Conservation (phyloP, 2,329 filamentous ascomycete genomes). For the Trichocomaceae sp. region DNA sequence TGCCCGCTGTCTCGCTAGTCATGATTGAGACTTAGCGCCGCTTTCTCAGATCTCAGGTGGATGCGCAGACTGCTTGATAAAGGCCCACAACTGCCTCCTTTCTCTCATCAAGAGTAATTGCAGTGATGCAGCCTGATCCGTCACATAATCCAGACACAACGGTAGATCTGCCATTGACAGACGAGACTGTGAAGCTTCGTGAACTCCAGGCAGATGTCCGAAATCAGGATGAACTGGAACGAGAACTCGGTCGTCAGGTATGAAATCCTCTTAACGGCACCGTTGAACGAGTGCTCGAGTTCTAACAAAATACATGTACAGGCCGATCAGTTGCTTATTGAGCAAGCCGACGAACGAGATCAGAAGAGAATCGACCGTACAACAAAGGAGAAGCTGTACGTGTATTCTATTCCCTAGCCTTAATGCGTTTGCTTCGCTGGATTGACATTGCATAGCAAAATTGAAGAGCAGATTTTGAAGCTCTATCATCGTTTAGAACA, state of each 20-base stretch:
- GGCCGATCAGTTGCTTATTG: slow-evolving; percentile 54
- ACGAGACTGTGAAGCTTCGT: slow-evolving; percentile 56
- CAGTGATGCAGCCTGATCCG: neutral
- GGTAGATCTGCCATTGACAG: neutral
- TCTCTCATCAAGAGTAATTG: neutral
- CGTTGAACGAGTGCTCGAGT: neutral
- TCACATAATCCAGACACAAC: neutral
- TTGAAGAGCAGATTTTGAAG: slow-evolving; percentile 59
- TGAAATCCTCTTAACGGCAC: neutral
- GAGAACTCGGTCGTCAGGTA: slow-evolving; percentile 65
- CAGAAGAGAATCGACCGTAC: slow-evolving; percentile 57
- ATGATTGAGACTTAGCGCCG: neutral
- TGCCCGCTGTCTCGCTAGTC: neutral
- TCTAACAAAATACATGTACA: slow-evolving; percentile 17
- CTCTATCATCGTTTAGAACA: slow-evolving; percentile 52
- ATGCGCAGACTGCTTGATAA: neutral
- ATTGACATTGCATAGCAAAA: slow-evolving; percentile 38
- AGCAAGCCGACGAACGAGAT: slow-evolving; percentile 59
- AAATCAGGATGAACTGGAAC: slow-evolving; percentile 83
- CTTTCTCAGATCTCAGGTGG: neutral
- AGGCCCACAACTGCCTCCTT: neutral
- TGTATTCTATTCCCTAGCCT: neutral
- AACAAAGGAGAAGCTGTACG: slow-evolving; percentile 41
- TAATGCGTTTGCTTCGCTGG: neutral
- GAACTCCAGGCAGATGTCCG: slow-evolving; percentile 64